These are phyloP conservation scores for Pachysandra terminalis DNA, from an alignment of 164 flowering plant species.

Conservation along the genomic window DNA sequence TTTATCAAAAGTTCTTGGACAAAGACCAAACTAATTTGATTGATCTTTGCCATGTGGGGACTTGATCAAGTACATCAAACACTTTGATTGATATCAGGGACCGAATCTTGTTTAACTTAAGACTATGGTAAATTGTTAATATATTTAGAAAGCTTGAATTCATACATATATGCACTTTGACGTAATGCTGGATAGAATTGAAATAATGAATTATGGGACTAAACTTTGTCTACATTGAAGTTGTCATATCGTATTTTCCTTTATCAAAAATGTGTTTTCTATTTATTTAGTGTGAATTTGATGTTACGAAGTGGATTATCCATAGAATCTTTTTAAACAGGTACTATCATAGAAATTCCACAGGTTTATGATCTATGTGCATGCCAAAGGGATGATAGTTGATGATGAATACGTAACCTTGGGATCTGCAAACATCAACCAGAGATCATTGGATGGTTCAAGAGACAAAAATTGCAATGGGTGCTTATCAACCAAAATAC, in stretches of 20 bases:
- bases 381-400: constrained; percentile 81
- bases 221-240: background rate
- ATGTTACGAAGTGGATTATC: background rate
- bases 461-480: constrained; percentile 86
- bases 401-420: constrained; percentile 73
- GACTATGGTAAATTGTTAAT: no score
- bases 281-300: background rate
- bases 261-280: constrained; percentile 3
- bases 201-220: background rate
- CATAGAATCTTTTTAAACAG: constrained; percentile 22
- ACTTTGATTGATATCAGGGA: no score
- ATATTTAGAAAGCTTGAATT: no score
- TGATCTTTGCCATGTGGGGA: no score
- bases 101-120: no score
- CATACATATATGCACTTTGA: no score
- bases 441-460: constrained; percentile 76
- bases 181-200: background rate
- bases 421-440: constrained; percentile 84
- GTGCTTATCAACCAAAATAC: constrained; percentile 68
- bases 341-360: constrained; percentile 36
- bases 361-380: constrained; percentile 81
- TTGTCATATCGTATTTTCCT: background rate
- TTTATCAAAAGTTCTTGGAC: no score
- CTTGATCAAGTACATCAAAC: no score
- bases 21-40: no score